Percentiles rank a stretch among this genome's conserved stretches.
Evolutionary conservation across 2,329 filamentous ascomycete species (phyloP).

Genomic region (Thelonectria blattea): DNA sequence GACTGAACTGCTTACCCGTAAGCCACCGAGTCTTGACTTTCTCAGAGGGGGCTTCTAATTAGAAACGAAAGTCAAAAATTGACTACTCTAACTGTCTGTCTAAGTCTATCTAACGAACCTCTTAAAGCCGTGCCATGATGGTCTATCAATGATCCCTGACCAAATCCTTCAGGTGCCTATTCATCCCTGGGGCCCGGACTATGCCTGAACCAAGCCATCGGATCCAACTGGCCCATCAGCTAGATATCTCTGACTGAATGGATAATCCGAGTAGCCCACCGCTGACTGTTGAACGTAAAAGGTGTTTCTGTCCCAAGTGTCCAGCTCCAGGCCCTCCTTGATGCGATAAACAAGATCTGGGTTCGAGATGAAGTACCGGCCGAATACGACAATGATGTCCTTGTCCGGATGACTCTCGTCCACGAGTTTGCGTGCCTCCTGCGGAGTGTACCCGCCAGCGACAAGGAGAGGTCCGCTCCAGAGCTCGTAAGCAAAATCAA

Average conservation of each 20-base stretch:
- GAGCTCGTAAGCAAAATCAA: constrained; percentile 44
- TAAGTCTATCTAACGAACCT: too few relatives aligned
- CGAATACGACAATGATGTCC: constrained; percentile 44
- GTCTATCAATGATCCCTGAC: too few relatives aligned
- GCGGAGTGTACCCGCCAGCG: constrained; percentile 43
- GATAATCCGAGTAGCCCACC: constrained; percentile 40
- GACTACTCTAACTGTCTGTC: too few relatives aligned
- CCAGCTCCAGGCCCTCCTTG: constrained; percentile 36
- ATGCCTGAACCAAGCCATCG: background rate
- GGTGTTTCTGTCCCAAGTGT: constrained; percentile 32
- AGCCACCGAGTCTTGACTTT: too few relatives aligned
- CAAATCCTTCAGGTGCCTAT: too few relatives aligned
- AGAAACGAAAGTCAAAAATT: too few relatives aligned
- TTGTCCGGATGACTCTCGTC: constrained; percentile 40
- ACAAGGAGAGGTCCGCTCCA: constrained; percentile 44
- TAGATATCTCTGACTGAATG: constrained; percentile 31
- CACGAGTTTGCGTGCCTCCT: constrained; percentile 35
- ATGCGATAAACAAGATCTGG: constrained; percentile 38
- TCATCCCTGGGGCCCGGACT: too few relatives aligned
- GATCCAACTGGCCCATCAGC: background rate
- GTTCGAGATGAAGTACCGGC: constrained; percentile 41
- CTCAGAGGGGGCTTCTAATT: too few relatives aligned
- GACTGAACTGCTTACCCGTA: too few relatives aligned
- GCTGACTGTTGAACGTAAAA: constrained; percentile 35
- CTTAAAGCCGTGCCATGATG: too few relatives aligned